Evolutionary conservation across 75 land plant species (phyloP).

Genomic region (Selaginella tamariscina): DNA sequence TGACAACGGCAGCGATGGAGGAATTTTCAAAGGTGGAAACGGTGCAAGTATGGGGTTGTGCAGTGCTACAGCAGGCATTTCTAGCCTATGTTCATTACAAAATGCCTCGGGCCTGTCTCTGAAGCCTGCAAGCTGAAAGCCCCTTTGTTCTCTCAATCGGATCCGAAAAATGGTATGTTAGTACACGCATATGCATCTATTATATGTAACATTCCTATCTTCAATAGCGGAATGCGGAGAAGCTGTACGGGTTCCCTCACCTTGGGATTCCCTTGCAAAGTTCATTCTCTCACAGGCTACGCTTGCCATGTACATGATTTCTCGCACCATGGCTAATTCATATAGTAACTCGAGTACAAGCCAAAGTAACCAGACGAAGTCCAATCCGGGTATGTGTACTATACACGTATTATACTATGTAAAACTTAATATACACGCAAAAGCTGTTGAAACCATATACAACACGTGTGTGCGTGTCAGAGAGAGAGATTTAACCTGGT

Average conservation of each 20-base stretch:
- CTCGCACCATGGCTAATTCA: background rate
- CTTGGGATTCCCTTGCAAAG: background rate
- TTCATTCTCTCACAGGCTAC: background rate
- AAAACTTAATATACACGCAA: no score
- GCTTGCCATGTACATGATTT: background rate
- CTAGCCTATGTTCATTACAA: slow-evolving; percentile 19
- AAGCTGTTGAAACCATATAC: no score
- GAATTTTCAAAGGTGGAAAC: slow-evolving; percentile 22
- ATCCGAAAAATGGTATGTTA: background rate
- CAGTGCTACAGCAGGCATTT: slow-evolving; percentile 21
- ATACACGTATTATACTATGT: no score
- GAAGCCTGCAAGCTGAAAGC: background rate
- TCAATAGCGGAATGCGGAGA: background rate
- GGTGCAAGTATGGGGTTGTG: slow-evolving; percentile 25
- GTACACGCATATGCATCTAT: background rate
- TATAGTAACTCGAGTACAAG: background rate
- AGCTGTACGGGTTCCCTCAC: background rate
- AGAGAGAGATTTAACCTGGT: no score
- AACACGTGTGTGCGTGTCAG: no score
- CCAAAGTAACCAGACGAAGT: background rate
- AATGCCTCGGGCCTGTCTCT: slow-evolving; percentile 1
- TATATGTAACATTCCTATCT: background rate
- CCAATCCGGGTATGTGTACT: slow-evolving; percentile 5
- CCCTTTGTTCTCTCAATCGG: background rate
- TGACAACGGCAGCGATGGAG: slow-evolving; percentile 15